A percentile compares a stretch with the other conserved stretches of the same genome.
phyloP scores from a whole-genome alignment of 768 basidiomycete genomes.

The Lentinula boryana region DNA sequence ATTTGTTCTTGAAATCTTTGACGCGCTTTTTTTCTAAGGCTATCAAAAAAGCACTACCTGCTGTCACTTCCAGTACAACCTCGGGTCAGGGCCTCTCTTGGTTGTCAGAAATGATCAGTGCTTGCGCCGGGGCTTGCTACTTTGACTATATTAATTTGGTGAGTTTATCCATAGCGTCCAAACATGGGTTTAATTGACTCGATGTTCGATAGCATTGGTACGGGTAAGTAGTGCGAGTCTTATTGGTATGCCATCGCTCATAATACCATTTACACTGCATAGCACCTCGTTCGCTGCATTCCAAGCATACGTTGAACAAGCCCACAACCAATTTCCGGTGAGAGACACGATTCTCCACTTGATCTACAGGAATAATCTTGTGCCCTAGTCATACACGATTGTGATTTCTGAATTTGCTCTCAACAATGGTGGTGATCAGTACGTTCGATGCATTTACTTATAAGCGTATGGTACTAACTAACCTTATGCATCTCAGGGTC shows the following conservation, averaged over 20 bases:
- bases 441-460: background rate
- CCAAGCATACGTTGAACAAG: background rate
- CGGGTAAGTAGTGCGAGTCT: background rate
- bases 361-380: background rate
- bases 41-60: constrained; percentile 32
- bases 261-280: no score
- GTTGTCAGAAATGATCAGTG: constrained; percentile 26
- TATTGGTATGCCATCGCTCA: no score
- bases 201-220: background rate
- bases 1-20: background rate
- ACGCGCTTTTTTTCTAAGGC: constrained; percentile 11
- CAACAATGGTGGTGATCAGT: background rate
- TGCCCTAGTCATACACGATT: background rate
- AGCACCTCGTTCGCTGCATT: background rate
- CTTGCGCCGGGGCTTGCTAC: constrained; percentile 27
- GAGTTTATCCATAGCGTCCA: constrained; percentile 1
- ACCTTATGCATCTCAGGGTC: background rate
- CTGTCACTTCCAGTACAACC: constrained; percentile 24
- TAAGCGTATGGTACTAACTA: no score
- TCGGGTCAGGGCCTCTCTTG: constrained; percentile 28
- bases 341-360: background rate
- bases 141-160: constrained; percentile 30
- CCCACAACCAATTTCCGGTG: constrained; percentile 1
- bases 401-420: constrained; percentile 6
- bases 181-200: background rate